Base-by-base conservation (phyloP, 768 basidiomycete genomes). In the Russula sp. region DNA sequence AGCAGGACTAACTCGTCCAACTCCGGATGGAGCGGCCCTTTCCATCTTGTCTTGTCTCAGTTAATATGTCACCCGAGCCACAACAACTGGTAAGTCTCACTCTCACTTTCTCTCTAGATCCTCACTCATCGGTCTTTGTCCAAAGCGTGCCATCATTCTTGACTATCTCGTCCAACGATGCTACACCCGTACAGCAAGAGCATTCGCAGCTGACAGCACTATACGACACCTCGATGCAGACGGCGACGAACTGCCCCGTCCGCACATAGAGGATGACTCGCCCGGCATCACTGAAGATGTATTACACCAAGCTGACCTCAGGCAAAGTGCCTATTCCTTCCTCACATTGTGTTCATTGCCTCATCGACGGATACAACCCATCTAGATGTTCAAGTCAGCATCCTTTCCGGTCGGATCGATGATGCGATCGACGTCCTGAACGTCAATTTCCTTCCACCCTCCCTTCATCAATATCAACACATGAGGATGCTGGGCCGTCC, bases 151-250 rank as follows among this genome's bases (percentile, higher is more conserved):
- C 20, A 75, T 93, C 52, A 86, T 93, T 18, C 77, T 93, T 42
- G 86, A 90, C 69, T 93, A 92, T 71, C 81, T 94, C 1, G 83
- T 83, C 60, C 89, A 92, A 69, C 80, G 83, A 46, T 87, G 87
- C 63, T 90, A 86, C 73, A 82, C 84, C n/a, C 76, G 76, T 44
- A 90, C 92, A 0, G 89, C 89, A 3, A 78, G 79, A 38, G 86
- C 85, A 0, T 90, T 94, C 66, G 79, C 80, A 8, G 76, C 78
- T 48, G 88, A 90, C 57, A 87, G 84, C 63, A 77, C 83, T 9
- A 78, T 86, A 22, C 80, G 80, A 59, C 84, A 85, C 52, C 78
- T 88, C 26, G 86, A 90, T 69, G 80, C 81, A 18, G 88, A 91
- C 71, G 88, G 87, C 28, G 85, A 91, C 72, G 87, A 88, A 70